phyloP scores from a whole-genome alignment of 148 eudicot species.

The Arbutus unedo region DNA sequence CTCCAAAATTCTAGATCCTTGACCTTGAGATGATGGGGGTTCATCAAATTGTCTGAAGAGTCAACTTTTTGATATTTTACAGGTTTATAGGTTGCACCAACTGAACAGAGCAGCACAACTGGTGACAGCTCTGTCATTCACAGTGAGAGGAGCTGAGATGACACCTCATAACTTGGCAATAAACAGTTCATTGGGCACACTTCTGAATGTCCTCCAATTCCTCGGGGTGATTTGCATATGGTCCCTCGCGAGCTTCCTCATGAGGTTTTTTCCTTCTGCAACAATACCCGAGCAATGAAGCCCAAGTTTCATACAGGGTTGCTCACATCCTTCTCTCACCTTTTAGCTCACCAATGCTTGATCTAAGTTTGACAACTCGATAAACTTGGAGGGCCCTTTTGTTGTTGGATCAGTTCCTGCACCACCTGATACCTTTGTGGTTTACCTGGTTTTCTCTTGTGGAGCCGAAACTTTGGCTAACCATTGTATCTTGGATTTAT shows the following conservation, averaged over 20 bases:
- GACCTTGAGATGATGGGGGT: not conserved
- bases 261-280: constrained; percentile 60
- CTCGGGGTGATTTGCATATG: constrained; percentile 88
- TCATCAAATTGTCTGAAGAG: not conserved
- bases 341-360: not conserved
- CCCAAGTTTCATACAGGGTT: not conserved
- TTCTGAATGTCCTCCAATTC: constrained; percentile 77
- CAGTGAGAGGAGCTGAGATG: constrained; percentile 92
- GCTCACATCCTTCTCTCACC: not conserved
- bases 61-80: not conserved
- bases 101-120: constrained; percentile 96
- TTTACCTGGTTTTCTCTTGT: not conserved
- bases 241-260: constrained; percentile 92
- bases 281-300: constrained; percentile 31
- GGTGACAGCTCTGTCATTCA: constrained; percentile 92
- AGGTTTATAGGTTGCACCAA: constrained; percentile 96
- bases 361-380: not conserved
- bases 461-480: not conserved
- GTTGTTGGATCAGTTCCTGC: not conserved
- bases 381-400: not conserved
- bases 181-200: constrained; percentile 73
- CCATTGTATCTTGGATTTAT: not conserved
- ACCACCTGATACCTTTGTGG: not conserved
- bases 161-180: constrained; percentile 90
- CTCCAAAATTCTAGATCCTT: not conserved